Evolutionary conservation across 2,329 filamentous ascomycete species (phyloP), one percentile per base, ranked within the genome.

Genomic region (Aspergillus novofumigatus): DNA sequence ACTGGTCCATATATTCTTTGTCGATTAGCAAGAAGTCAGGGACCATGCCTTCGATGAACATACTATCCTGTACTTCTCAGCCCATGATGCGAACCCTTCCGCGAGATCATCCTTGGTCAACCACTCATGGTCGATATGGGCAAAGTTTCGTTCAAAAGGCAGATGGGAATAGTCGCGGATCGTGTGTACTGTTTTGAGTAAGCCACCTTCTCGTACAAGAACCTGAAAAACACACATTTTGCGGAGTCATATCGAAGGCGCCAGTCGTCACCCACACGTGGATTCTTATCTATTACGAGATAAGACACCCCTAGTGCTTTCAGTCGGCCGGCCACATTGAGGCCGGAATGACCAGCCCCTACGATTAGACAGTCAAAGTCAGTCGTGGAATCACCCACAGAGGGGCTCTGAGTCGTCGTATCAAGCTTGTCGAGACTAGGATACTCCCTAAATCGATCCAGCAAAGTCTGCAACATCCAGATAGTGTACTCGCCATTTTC

Each of bases 211-310:
- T 4, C 29, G 10, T 11, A 14, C 3, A 11, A 32, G 29, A 11
- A 14, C 29, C 10, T 32, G 10, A 11, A 32, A 1, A 32, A 32
- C 29, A 11, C 4, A 61, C 51, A 70, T 11, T 75, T 74, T 8
- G 77, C 68, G 21, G 77, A 77, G 42, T 78, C 74, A 58, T 81
- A 81, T 50, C 79, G 69, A 50, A 74, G 70, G 1, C 69, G 68
- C 79, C 79, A 81, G 48, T 76, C 78, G 53, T 79, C 75, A 1
- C 79, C 78, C 4, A 80, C 69, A 0, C 69, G 62, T 23, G 67
- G 64, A 32, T 76, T 76, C 25, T 71, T 69, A 49, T 81, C 79
- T 47, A 81, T 68, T n/a, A 80, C 69, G 7, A 81, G 64, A 28
- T 76, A 73, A 0, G 70, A 69, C 4, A 80, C 59, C 2, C 73